These are phyloP conservation scores for Chiua sp. DNA, from an alignment of 1,284 basidiomycete genomes.

Conservation along the genomic window DNA sequence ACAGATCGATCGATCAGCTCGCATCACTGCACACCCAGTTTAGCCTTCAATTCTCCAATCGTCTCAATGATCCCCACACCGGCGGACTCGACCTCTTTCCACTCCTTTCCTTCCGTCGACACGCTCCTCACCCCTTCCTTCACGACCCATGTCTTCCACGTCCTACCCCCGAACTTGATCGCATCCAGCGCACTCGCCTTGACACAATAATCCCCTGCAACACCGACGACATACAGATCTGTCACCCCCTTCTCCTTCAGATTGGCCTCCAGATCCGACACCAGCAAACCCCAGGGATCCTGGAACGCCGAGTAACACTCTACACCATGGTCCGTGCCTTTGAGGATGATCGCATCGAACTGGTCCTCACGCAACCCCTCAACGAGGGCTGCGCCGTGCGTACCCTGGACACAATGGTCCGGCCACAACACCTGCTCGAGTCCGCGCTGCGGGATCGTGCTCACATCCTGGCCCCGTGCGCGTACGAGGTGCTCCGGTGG, in stretches of 20 bases:
- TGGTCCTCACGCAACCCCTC: slow-evolving; percentile 42
- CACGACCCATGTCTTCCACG: slow-evolving; percentile 54
- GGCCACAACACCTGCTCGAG: slow-evolving; percentile 57
- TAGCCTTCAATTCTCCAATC: slow-evolving; percentile 28
- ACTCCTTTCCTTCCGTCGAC: slow-evolving; percentile 38
- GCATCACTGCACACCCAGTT: slow-evolving; percentile 9
- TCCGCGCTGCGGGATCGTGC: slow-evolving; percentile 28
- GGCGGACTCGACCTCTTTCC: slow-evolving; percentile 41
- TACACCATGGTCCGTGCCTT: slow-evolving; percentile 49
- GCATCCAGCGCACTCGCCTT: slow-evolving; percentile 54
- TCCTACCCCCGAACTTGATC: slow-evolving; percentile 39
- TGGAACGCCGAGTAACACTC: slow-evolving; percentile 60
- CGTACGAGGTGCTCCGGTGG: slow-evolving; percentile 43
- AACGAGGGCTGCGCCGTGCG: slow-evolving; percentile 49
- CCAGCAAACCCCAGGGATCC: slow-evolving; percentile 49
- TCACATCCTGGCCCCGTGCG: slow-evolving; percentile 23
- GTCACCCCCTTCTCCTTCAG: slow-evolving; percentile 45
- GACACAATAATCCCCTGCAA: slow-evolving; percentile 61
- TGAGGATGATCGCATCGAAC: slow-evolving; percentile 48
- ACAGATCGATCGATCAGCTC: not conserved
- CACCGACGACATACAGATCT: slow-evolving; percentile 52
- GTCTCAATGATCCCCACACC: slow-evolving; percentile 36
- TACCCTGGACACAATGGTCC: slow-evolving; percentile 52
- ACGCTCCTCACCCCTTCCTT: slow-evolving; percentile 48
- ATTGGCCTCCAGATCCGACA: slow-evolving; percentile 43